Percentiles rank a stretch among this genome's conserved stretches.
Evolutionary conservation across 768 basidiomycete species (phyloP).

Genomic region (Termitomyces sp.): DNA sequence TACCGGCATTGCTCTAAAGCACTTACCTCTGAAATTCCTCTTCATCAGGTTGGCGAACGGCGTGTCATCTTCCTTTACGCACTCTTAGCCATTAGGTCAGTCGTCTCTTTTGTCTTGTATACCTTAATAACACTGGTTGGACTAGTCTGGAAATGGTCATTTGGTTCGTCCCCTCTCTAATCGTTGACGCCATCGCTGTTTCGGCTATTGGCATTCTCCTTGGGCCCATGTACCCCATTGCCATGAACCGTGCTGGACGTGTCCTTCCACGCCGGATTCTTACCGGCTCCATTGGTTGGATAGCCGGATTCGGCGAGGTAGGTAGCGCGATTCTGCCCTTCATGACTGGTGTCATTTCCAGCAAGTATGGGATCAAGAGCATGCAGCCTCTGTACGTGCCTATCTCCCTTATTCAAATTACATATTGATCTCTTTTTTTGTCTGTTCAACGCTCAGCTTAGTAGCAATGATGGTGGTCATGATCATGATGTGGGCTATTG

Average conservation of each 20-base stretch:
- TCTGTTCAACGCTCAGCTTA: conserved; percentile 28
- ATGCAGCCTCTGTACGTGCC: conserved; percentile 56
- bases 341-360: conserved; percentile 63
- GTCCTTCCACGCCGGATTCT: conserved; percentile 70
- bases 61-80: conserved; percentile 49
- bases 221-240: conserved; percentile 73
- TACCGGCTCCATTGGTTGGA: conserved; percentile 61
- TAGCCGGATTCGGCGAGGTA: conserved; percentile 63
- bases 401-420: background rate
- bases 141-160: conserved; percentile 56
- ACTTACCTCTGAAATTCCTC: background rate
- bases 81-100: conserved; percentile 43
- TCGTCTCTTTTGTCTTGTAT: background rate
- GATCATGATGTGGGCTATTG: conserved; percentile 52
- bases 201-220: conserved; percentile 61
- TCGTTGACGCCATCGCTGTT: conserved; percentile 60
- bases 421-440: background rate
- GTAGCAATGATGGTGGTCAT: conserved; percentile 58
- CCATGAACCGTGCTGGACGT: conserved; percentile 64
- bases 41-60: conserved; percentile 44
- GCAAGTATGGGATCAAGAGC: conserved; percentile 52
- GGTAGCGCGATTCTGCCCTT: conserved; percentile 72
- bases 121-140: background rate
- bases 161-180: conserved; percentile 64
- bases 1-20: background rate